phyloP scores from a whole-genome alignment of 495 filamentous ascomycete species.

The Xylaria grammica region DNA sequence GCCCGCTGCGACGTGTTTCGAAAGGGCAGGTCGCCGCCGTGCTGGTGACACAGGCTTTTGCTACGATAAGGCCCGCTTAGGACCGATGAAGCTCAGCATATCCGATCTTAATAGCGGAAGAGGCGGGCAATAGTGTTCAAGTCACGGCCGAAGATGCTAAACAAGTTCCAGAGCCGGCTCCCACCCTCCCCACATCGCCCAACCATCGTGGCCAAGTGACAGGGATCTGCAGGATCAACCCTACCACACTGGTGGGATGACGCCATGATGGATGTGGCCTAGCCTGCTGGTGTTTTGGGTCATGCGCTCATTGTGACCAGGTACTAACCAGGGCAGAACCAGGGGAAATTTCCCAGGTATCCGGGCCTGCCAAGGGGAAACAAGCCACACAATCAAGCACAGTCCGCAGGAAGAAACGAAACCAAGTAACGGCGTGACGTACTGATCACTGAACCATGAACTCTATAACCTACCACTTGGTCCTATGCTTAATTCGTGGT shows the following conservation, averaged over 20 bases:
- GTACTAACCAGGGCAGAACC: not conserved
- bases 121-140: constrained; percentile 22
- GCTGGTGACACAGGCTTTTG: constrained; percentile 9
- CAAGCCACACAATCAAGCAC: constrained; percentile 6
- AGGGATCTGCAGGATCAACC: constrained; percentile 36
- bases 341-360: not conserved
- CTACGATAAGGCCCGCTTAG: not conserved
- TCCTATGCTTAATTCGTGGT: too few species aligned
- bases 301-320: constrained; percentile 23
- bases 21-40: constrained; percentile 7
- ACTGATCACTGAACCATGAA: too few species aligned
- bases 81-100: not conserved
- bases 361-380: constrained; percentile 17
- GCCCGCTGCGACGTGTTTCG: constrained; percentile 15
- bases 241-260: constrained; percentile 36
- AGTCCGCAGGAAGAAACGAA: not conserved
- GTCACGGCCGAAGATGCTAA: constrained; percentile 17
- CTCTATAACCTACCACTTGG: too few species aligned
- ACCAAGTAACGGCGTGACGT: too few species aligned
- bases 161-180: constrained; percentile 9
- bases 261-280: constrained; percentile 24
- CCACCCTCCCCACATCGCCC: constrained; percentile 31
- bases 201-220: constrained; percentile 20
- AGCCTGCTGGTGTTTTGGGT: constrained; percentile 9
- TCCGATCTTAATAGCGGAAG: constrained; percentile 6